Conservation (phyloP, 495 filamentous ascomycete genomes). For the Aspergillus sclerotiicarbonarius region DNA sequence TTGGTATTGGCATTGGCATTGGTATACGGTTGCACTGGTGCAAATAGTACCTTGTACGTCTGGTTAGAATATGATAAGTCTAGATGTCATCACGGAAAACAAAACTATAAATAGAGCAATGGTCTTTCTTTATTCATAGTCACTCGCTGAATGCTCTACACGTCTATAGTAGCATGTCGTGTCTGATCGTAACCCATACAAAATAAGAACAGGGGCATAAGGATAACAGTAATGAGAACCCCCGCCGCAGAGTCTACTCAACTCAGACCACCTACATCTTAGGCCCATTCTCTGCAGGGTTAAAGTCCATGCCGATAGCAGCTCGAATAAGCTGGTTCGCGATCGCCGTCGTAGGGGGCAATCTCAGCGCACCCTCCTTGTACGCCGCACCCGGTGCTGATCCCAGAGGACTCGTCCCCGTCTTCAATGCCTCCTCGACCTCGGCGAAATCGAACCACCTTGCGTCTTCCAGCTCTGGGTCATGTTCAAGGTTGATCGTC, state of each 20-base stretch:
- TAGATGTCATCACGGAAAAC: too few relatives aligned
- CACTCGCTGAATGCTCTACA: background rate
- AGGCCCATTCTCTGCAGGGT: constrained; percentile 33
- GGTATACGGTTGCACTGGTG: too few relatives aligned
- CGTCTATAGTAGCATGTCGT: constrained; percentile 4
- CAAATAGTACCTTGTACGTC: too few relatives aligned
- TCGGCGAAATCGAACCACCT: constrained; percentile 70
- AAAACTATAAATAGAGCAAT: background rate
- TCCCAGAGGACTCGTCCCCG: constrained; percentile 64
- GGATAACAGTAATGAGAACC: background rate
- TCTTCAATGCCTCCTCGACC: constrained; percentile 58
- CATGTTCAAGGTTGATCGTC: constrained; percentile 76
- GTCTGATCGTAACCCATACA: background rate
- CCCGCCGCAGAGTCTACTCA: background rate
- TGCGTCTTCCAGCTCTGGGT: constrained; percentile 87
- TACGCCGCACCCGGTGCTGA: constrained; percentile 60
- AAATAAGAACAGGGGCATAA: background rate
- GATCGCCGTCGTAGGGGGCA: constrained; percentile 77
- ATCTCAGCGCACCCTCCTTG: constrained; percentile 65
- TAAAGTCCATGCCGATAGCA: constrained; percentile 51
- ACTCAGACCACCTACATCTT: constrained; percentile 29
- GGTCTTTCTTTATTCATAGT: background rate
- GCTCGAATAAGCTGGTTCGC: constrained; percentile 66
- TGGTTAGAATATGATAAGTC: too few relatives aligned
- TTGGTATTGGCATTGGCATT: too few relatives aligned